Evolutionary conservation across 441 rosid species (phyloP).

Genomic region (Populus trichocarpa): DNA sequence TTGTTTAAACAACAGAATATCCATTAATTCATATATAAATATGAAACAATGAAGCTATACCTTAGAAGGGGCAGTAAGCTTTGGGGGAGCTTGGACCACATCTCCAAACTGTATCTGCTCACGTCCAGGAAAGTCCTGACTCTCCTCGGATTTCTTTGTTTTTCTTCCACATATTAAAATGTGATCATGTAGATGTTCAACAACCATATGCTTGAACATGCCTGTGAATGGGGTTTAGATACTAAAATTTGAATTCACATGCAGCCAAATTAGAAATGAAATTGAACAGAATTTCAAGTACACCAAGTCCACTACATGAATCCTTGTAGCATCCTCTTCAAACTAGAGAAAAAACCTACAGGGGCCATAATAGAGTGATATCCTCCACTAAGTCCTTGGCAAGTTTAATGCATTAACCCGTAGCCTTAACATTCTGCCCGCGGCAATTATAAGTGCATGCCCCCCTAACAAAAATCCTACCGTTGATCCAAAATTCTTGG

Average conservation of each 20-base stretch:
- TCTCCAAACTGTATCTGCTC: constrained; percentile 77
- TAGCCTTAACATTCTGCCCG: not conserved
- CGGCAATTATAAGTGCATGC: not conserved
- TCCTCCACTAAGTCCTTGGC: not conserved
- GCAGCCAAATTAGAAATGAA: not conserved
- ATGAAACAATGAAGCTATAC: constrained; percentile 23
- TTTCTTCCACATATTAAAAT: constrained; percentile 16
- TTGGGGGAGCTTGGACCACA: constrained; percentile 75
- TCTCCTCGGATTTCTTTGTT: constrained; percentile 42
- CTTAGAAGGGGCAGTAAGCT: constrained; percentile 62
- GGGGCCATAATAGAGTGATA: not conserved
- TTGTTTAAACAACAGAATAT: not conserved
- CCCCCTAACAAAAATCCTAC: not conserved
- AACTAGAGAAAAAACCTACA: not conserved
- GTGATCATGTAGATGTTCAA: not conserved
- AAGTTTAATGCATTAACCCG: too few relatives aligned
- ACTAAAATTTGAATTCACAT: not conserved
- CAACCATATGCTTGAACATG: not conserved
- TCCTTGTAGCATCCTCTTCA: not conserved
- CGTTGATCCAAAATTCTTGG: not conserved
- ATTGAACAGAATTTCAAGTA: not conserved
- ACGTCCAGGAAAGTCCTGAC: constrained; percentile 54
- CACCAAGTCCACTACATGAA: not conserved
- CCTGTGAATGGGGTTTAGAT: not conserved
- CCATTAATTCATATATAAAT: not conserved